These are phyloP conservation scores for Carex pumila DNA, from an alignment of 176 grass and related monocot species.

Conservation along the genomic window DNA sequence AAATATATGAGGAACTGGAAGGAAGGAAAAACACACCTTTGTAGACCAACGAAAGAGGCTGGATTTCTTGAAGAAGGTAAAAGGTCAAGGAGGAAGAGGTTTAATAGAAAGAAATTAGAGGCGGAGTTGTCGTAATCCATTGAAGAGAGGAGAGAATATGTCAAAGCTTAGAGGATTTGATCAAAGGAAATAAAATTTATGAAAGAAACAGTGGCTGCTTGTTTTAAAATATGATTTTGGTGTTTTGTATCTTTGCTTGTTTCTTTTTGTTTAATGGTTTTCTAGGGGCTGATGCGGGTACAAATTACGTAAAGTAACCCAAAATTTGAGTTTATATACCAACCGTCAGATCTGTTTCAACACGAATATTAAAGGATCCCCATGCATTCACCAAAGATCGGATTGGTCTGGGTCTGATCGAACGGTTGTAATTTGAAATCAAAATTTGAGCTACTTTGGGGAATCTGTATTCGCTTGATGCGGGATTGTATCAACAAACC, in stretches of 20 bases:
- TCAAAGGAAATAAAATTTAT: background rate
- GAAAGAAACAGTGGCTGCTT: background rate
- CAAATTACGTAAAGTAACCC: background rate
- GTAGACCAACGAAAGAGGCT: conserved; percentile 10
- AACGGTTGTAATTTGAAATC: too few relatives aligned
- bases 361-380: too few relatives aligned
- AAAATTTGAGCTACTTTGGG: too few relatives aligned
- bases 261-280: background rate
- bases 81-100: conserved; percentile 15
- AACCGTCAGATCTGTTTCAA: too few relatives aligned
- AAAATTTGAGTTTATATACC: too few relatives aligned
- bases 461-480: too few relatives aligned
- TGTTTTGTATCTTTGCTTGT: conserved; percentile 10
- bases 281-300: background rate
- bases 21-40: conserved; percentile 7
- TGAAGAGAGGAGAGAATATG: conserved; percentile 19
- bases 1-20: background rate
- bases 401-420: too few relatives aligned
- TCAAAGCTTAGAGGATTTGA: conserved; percentile 14
- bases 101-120: conserved; percentile 11
- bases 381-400: too few relatives aligned
- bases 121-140: conserved; percentile 18
- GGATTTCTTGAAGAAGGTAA: background rate
- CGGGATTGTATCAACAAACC: background rate
- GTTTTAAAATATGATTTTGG: background rate